phyloP scores from a whole-genome alignment of 192 early-diverging fungal genomes.

The Backusella morwellensis region DNA sequence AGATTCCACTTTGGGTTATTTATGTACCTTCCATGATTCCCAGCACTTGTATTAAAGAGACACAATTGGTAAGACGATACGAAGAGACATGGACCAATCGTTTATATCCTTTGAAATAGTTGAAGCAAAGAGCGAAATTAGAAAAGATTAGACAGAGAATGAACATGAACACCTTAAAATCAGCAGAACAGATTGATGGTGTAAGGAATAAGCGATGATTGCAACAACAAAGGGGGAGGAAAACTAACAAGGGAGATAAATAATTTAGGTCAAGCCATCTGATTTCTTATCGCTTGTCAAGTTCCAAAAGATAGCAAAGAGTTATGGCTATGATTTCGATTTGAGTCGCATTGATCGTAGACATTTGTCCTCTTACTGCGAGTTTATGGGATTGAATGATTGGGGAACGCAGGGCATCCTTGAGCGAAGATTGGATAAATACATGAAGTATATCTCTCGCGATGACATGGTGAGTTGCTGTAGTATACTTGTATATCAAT shows the following conservation, averaged over 20 bases:
- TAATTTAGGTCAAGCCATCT: constrained; percentile 38
- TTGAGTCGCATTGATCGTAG: constrained; percentile 42
- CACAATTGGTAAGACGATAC: constrained; percentile 41
- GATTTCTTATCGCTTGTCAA: constrained; percentile 36
- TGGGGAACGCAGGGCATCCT: constrained; percentile 49
- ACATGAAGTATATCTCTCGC: constrained; percentile 40
- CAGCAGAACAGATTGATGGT: constrained; percentile 36
- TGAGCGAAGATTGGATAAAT: constrained; percentile 37
- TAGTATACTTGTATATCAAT: neutral
- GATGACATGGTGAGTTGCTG: constrained; percentile 38
- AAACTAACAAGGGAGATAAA: neutral
- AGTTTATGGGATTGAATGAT: constrained; percentile 50
- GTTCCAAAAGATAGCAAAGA: constrained; percentile 38
- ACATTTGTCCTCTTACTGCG: constrained; percentile 48
- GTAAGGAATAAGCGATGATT: constrained; percentile 12
- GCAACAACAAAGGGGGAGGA: too few species aligned
- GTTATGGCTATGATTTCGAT: constrained; percentile 45
- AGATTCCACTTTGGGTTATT: constrained; percentile 48
- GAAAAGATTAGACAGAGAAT: constrained; percentile 44
- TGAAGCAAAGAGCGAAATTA: constrained; percentile 43
- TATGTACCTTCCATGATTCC: constrained; percentile 51
- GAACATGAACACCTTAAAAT: constrained; percentile 43
- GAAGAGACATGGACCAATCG: neutral
- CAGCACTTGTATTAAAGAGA: constrained; percentile 48
- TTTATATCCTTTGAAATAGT: constrained; percentile 17